Base-by-base conservation (phyloP, 2,329 filamentous ascomycete species). In the Arthrobotrys sphaeroides region DNA sequence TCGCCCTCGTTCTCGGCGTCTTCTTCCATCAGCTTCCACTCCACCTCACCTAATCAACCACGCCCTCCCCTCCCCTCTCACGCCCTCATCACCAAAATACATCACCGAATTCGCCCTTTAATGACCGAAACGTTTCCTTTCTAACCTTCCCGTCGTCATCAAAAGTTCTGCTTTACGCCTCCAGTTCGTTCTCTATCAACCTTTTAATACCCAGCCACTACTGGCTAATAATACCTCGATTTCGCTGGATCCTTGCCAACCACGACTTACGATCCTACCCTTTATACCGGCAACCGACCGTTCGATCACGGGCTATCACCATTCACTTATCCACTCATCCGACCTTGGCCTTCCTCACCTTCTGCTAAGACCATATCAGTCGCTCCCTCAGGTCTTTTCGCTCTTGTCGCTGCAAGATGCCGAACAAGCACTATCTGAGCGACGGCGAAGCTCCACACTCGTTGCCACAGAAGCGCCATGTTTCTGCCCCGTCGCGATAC, bases 381-480 rank as follows among this genome's bases (percentile, higher is more conserved):
- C 53, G 18, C 38, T 33, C 31, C 24, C 31, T 42, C 9, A 20
- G 10, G 22, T 51, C 55, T 26, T 47, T 61, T 22, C 24, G 45
- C 10, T 62, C 20, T 33, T 49, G 24, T 43, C 31, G 38, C 45
- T 28, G 33, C 64, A 69, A 75, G 38, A 75, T 75, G 72, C 64
- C 72, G 72, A 69, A 69, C 64, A 75, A 75, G 28, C 72, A 75
- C 28, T 75, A 75, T 45, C 64, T 75, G 20, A 20, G 33, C 31
- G 72, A 75, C 38, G 33, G 57, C 7, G 72, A 75, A 10, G 42
- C 26, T 36, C 40, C 64, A 51, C 49, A 65, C 24, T 64, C 72
- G 10, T 75, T 75, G 47, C 64, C 72, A 51, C 64, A 64, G 26
- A 75, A 75, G 20, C 72, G 72, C n/a, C 72, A 75, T 75, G 64